These are phyloP conservation scores for Macrophomina tecta DNA, from an alignment of 2,329 filamentous ascomycete species.

Conservation along the genomic window DNA sequence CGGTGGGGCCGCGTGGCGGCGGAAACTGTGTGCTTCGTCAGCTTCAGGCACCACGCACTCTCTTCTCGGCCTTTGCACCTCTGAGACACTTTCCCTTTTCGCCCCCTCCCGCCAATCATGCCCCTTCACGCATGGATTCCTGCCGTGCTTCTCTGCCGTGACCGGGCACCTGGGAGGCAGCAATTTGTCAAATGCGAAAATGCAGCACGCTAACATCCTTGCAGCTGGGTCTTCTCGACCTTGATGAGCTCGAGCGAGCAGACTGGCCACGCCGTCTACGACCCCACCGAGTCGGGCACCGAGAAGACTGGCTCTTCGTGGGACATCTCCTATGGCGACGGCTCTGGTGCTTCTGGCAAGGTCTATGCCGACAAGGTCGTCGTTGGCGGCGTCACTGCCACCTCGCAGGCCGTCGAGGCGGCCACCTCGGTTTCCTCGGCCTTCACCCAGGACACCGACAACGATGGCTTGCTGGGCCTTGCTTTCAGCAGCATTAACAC, in stretches of 20 bases:
- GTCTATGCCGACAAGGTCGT: conserved; percentile 71
- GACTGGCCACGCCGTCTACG: conserved; percentile 64
- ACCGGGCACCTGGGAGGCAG: background rate
- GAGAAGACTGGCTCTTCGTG: conserved; percentile 59
- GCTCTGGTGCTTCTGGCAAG: conserved; percentile 66
- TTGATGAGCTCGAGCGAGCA: conserved; percentile 59
- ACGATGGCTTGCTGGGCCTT: conserved; percentile 30
- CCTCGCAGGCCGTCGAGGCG: conserved; percentile 69
- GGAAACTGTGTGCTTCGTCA: conserved; percentile 6
- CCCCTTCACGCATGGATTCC: background rate
- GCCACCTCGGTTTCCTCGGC: conserved; percentile 63
- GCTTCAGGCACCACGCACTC: background rate
- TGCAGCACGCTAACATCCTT: background rate
- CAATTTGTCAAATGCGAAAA: background rate
- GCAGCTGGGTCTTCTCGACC: conserved; percentile 67
- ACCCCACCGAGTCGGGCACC: conserved; percentile 55
- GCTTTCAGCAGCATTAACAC: conserved; percentile 41
- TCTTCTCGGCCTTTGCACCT: background rate
- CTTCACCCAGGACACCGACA: conserved; percentile 59
- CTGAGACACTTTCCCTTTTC: conserved; percentile 1
- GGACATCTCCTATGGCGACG: conserved; percentile 71
- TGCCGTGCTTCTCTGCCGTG: background rate
- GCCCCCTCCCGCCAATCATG: background rate
- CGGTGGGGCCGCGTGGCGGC: conserved; percentile 12
- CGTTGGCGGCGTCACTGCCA: conserved; percentile 65